Conservation (phyloP, 2,329 filamentous ascomycete genomes). For the Ciborinia camelliae region DNA sequence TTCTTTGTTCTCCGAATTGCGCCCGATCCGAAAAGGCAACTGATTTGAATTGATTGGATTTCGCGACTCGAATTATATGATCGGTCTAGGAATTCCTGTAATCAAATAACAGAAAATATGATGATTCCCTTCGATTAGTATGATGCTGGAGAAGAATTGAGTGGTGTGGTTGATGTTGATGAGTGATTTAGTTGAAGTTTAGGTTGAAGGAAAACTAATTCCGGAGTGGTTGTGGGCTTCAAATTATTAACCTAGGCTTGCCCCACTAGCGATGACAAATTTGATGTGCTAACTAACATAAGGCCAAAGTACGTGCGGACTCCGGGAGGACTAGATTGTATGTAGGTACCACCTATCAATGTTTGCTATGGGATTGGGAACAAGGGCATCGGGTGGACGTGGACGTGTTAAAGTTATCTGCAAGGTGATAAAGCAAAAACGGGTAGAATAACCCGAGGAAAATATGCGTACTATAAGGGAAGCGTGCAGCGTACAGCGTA, state of each 20-base stretch:
- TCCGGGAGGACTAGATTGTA: too few relatives aligned
- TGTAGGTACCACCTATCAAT: too few relatives aligned
- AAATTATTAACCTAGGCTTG: neutral
- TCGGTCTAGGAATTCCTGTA: neutral
- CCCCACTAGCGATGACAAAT: constrained; percentile 19
- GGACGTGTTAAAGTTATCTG: too few relatives aligned
- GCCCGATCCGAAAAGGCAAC: neutral
- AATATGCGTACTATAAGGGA: too few relatives aligned
- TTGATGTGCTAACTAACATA: neutral
- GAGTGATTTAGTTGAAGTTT: neutral
- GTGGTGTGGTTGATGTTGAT: neutral
- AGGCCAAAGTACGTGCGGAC: too few relatives aligned
- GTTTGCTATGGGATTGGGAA: too few relatives aligned
- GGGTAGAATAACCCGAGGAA: too few relatives aligned
- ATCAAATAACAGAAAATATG: neutral
- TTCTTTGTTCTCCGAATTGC: constrained; percentile 17
- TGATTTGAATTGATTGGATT: neutral
- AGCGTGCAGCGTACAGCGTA: neutral
- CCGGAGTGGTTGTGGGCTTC: constrained; percentile 11
- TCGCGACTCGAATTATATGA: neutral
- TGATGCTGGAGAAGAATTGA: neutral
- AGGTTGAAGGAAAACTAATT: constrained; percentile 5
- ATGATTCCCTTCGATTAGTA: neutral
- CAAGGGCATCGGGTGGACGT: too few relatives aligned
- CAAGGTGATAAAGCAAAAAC: neutral